Base-by-base conservation (phyloP, 495 filamentous ascomycete species). In the Lophiostoma macrostomum region DNA sequence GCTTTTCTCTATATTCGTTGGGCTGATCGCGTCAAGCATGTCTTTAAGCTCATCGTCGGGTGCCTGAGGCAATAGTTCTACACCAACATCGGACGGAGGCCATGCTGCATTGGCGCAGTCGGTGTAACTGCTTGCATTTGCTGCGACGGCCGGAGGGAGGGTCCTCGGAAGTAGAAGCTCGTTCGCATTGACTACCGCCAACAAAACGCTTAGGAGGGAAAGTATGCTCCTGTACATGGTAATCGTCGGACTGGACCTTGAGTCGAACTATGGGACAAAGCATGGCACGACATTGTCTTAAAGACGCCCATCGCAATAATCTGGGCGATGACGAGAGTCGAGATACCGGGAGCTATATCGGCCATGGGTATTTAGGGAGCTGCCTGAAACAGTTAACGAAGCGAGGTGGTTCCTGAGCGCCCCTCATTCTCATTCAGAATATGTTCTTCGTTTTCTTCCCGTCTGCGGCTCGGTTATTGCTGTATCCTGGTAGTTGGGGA, bases 11-110 rank as follows among this genome's bases (percentile, higher is more conserved):
- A 80, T 75, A 10, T 67, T 63, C 2, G 52, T 59, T 8, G 72
- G 58, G 58, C 72, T 65, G 11, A 80, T 60, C 19, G 70, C 62
- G 1, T 64, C 53, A 1, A 80, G 64, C 53, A 77, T 69, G 3
- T 65, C 61, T 22, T 53, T 54, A 1, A 79, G 62, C 37, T 76
- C 75, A 1, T 53, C 53, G 42, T 75, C 73, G 10, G 76, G 74
- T 11, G 50, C 56, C 60, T 78, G 77, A 5, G 75, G 73, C 11
- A 64, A 49, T 41, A 76, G 66, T 14, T 65, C 45, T 31, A 39
- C 52, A 31, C 76, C 69, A 29, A 69, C 60, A 24, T 54, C 59
- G 16, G 63, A 56, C 5, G 58, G 58, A 16, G 68, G 68, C 68
- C 68, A 70, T 49, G 54, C 42, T 53, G 59, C 63, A 35, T 49